phyloP scores from a whole-genome alignment of 2,329 filamentous ascomycete species.

The Myriosclerotinia scirpicola region DNA sequence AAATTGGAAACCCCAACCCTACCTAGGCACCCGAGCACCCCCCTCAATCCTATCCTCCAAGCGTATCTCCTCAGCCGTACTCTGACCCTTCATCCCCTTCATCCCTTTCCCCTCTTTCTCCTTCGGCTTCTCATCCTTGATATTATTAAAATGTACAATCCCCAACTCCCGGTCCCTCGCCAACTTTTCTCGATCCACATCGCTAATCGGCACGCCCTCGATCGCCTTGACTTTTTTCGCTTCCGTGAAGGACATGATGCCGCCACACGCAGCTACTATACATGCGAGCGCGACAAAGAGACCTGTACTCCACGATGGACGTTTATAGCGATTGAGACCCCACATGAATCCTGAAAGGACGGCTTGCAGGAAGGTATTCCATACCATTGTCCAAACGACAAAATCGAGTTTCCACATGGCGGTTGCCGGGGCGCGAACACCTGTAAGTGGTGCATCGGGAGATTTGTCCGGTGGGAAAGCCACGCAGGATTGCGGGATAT shows the following conservation, averaged over 20 bases:
- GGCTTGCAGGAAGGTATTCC: slow-evolving; percentile 76
- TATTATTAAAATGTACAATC: slow-evolving; percentile 59
- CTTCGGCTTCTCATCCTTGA: slow-evolving; percentile 53
- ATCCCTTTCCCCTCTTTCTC: slow-evolving; percentile 40
- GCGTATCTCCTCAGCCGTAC: neutral
- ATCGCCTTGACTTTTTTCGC: slow-evolving; percentile 69
- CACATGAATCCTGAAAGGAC: slow-evolving; percentile 80
- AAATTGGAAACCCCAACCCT: neutral
- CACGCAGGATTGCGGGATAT: slow-evolving; percentile 49
- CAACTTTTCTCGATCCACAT: slow-evolving; percentile 53
- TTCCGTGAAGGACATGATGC: slow-evolving; percentile 69
- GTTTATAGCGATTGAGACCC: slow-evolving; percentile 68
- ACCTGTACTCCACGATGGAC: slow-evolving; percentile 79
- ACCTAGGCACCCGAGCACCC: neutral
- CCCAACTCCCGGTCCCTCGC: slow-evolving; percentile 54
- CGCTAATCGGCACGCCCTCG: slow-evolving; percentile 66
- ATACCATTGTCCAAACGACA: slow-evolving; percentile 74
- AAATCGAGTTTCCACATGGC: slow-evolving; percentile 74
- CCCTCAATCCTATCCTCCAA: neutral
- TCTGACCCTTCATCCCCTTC: slow-evolving; percentile 16
- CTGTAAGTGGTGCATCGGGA: slow-evolving; percentile 68
- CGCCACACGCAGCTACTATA: slow-evolving; percentile 65
- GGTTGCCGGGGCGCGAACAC: slow-evolving; percentile 66
- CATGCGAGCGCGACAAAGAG: slow-evolving; percentile 75
- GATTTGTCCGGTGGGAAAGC: slow-evolving; percentile 65